Base-by-base conservation (phyloP, 306 rosid species). In the Medicago ruthenica region DNA sequence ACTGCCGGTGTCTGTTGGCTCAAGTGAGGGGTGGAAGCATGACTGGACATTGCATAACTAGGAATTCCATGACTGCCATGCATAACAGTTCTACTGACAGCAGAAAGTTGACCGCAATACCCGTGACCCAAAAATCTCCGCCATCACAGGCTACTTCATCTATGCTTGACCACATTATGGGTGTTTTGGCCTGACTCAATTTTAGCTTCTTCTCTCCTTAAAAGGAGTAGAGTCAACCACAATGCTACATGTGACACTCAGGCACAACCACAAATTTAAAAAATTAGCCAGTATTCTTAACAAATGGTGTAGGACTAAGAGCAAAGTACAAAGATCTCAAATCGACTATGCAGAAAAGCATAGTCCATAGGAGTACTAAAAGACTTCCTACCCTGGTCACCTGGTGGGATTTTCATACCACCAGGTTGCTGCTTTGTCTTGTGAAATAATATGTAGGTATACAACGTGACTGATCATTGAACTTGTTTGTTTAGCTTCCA, bases 391-490 rank as follows among this genome's bases (percentile, higher is more conserved):
- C 44, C 41, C 42, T 40, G 31, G 14, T 63, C 15, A 45, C 4
- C 16, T 16, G 24, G 47, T 63, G 22, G 24, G 47, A 16, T 16
- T 7, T 63, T 36, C 21, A n/a, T 36, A 62, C 21, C 8, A 37
- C 22, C 15, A 63, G 27, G 24, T 10, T 58, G 37, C 36, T 39
- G 7, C 22, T 47, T 7, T 75, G 13, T 44, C 7, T 45, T 47
- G 51, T 62, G 50, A 74, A 54, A 27, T 36, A 61, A 61, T 31
- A 20, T 45, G 53, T 69, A 1, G 27, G 81, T 45, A 67, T 42
- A 66, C 40, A 40, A 24, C 37, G 11, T 11, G 51, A 78, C 13
- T 70, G 66, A 53, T 27, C 45, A 31, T 67, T 55, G 48, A 41
- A 36, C 40, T 53, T 76, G n/a, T 18, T 13, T 36, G 47, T 67